These are phyloP conservation scores for Scutellaria minor DNA, from an alignment of 257 asterid genomes.

Conservation along the genomic window DNA sequence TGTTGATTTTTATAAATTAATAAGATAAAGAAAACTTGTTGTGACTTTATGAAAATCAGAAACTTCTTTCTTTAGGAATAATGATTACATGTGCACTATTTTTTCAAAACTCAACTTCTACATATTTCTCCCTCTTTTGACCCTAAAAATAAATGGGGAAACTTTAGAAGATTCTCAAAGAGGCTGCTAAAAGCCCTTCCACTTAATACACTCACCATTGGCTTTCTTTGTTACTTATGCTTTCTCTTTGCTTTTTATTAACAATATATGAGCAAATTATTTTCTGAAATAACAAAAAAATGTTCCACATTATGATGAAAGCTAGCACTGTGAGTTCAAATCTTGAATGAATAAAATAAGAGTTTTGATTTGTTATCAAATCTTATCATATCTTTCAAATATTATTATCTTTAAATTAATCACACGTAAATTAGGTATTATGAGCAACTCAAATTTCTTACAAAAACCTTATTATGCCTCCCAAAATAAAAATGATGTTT, in stretches of 20 bases:
- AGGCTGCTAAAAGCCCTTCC: constrained; percentile 40
- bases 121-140: constrained; percentile 33
- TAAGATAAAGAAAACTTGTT: neutral
- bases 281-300: too few species aligned
- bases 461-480: constrained; percentile 21
- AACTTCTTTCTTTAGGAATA: constrained; percentile 26
- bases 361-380: too few species aligned
- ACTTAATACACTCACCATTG: constrained; percentile 26
- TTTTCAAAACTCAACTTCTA: constrained; percentile 16
- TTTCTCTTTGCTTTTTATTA: neutral
- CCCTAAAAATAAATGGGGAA: constrained; percentile 28
- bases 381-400: too few species aligned
- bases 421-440: neutral
- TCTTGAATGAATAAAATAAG: too few species aligned
- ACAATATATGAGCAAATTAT: neutral
- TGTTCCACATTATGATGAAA: too few species aligned
- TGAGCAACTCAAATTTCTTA: constrained; percentile 4
- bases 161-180: constrained; percentile 42
- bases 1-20: neutral
- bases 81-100: constrained; percentile 35
- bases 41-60: constrained; percentile 21
- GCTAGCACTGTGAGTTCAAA: too few species aligned
- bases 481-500: neutral
- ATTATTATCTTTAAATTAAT: too few species aligned
- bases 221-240: neutral